Evolutionary conservation across 352 stramenopile species (phyloP), one percentile per base, ranked within the genome.

Genomic region (Aphanomyces invadans): DNA sequence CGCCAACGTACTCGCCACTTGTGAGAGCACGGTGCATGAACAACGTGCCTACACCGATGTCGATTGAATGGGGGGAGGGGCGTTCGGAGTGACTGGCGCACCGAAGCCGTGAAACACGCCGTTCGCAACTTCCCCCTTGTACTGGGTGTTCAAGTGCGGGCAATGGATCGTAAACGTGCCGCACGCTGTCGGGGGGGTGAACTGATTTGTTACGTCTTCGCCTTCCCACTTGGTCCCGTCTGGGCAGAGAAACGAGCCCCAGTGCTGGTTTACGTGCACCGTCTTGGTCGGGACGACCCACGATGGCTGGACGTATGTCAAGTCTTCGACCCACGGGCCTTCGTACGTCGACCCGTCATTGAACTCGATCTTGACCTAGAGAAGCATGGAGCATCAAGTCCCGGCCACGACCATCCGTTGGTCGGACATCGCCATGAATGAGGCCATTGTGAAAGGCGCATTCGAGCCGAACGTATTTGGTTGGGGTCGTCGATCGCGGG

Each of bases 341-440:
- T 91, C 84, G 59, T 92, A 92, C 3, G 79, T 68, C 4, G 84
- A 89, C 3, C 82, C 79, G 66, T 91, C 82, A 54, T 90, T 91
- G 64, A 75, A 92, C 67, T 91, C 84, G 54, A 91, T 78, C 42
- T 67, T 67, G 21, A 67, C 60, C 60, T 67, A 67, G n/a, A 45
- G 17, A 45, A 10, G 12, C 38, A 17, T 17, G 38, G 9, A 45
- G 17, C n/a, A n/a, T n/a, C n/a, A n/a, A n/a, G n/a, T n/a, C n/a
- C n/a, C n/a, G 38, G 9, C 38, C 38, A 17, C 38, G 9, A 17
- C 38, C 17, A 17, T 17, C 9, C 9, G 17, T 17, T 17, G 38
- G 38, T 45, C 77, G 63, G 19, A 91, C 84, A 42, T 78, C 64
- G 21, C 76, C 81, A 42, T 77, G 74, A 42, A 92, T 88, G 28